Base-by-base conservation (phyloP, 2,329 filamentous ascomycete genomes). In the Neonectria sp. region DNA sequence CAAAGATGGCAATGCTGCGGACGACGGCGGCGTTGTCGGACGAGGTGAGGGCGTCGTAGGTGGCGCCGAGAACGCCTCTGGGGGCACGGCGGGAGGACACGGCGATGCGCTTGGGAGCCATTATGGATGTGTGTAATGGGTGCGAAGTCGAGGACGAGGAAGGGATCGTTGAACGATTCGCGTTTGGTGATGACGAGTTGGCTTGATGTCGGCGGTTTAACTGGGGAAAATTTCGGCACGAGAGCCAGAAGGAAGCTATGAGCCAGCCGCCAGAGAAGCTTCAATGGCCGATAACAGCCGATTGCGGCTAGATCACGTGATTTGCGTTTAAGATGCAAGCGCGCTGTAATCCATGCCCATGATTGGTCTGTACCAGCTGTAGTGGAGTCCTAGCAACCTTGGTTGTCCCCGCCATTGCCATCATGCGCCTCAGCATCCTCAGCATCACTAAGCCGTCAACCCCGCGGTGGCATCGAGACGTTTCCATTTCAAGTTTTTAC, bases 11-110 rank as follows among this genome's bases (percentile, higher is more conserved):
- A 72, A 93, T 82, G 77, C 91, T 92, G 75, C 89, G 87, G 67
- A 93, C 91, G 63, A 93, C 87, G 63, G 90, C 87, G 55, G 89
- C 86, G 81, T 93, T 93, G 77, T 93, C 91, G 37, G 91, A 81
- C 31, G 88, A 87, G 62, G 90, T 92, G 76, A 93, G 76, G 71
- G 89, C 84, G 68, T 87, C 85, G 80, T 92, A 93, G 71, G 88
- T 85, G 64, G 84, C 84, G 73, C 83, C 83, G 71, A 92, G 73
- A 79, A 89, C 85, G 70, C 90, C 87, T 69, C 82, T 81, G 67
- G 82, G 80, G 55, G 83, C 78, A 69, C 81, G 80, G 68, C 79
- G 73, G 55, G 79, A 79, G 55, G 82, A 80, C 73, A 88, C 84
- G 67, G 84, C 79, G 69, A 90, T 83, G 81, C 86, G 84, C 82